These are phyloP conservation scores for Harringtonia aguacate DNA, from an alignment of 2,329 filamentous ascomycete species.

Conservation along the genomic window DNA sequence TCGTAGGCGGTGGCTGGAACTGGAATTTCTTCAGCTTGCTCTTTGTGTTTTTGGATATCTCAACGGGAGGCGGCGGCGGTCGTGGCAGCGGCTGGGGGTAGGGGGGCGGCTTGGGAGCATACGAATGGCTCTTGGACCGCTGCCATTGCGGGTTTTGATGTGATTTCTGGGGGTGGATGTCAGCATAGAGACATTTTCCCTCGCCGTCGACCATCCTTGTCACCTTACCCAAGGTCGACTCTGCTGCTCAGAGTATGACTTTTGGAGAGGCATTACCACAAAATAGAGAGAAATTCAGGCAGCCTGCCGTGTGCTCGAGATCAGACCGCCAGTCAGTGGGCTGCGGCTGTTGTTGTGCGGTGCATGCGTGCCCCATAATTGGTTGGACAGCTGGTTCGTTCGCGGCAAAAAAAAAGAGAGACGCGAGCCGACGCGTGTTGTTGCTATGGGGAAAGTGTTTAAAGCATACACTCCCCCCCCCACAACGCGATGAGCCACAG, in stretches of 20 bases:
- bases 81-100: constrained; percentile 19
- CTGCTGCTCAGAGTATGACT: constrained; percentile 29
- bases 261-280: constrained; percentile 27
- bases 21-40: constrained; percentile 49
- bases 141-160: constrained; percentile 38
- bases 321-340: not conserved
- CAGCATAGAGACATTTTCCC: too few relatives aligned
- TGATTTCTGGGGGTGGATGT: constrained; percentile 8
- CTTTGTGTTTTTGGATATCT: constrained; percentile 48
- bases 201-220: constrained; percentile 9
- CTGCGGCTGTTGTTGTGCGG: not conserved
- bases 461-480: too few relatives aligned
- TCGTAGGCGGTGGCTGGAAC: constrained; percentile 32
- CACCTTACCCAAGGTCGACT: constrained; percentile 6
- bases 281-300: not conserved
- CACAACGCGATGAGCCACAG: constrained; percentile 7
- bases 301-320: not conserved
- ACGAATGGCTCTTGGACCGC: constrained; percentile 41
- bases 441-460: not conserved
- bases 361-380: not conserved
- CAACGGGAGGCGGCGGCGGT: constrained; percentile 26
- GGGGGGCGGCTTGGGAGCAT: constrained; percentile 18
- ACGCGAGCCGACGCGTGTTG: constrained; percentile 5
- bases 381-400: not conserved
- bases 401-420: too few relatives aligned